Percentiles rank a stretch among this genome's conserved stretches.
Conservation (phyloP, 2,329 filamentous ascomycete species). For the Penicillium thymicola region DNA sequence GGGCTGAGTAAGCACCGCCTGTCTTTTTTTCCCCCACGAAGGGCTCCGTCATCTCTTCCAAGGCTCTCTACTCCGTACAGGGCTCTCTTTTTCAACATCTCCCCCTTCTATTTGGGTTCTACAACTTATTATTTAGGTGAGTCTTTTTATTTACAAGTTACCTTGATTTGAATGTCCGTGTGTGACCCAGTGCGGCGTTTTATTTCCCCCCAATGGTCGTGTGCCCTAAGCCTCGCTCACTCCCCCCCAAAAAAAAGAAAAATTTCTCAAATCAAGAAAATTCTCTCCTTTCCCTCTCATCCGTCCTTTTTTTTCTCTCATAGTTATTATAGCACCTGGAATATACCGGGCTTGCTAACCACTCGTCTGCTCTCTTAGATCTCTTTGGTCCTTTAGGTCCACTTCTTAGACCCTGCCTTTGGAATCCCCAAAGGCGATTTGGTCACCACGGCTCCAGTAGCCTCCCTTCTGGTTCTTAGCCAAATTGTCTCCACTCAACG, state of each 20-base stretch:
- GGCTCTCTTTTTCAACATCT: neutral
- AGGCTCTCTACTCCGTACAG: neutral
- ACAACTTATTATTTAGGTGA: constrained; percentile 8
- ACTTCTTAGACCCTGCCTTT: constrained; percentile 33
- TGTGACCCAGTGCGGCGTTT: constrained; percentile 14
- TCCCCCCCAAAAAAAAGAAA: neutral
- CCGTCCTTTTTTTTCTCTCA: neutral
- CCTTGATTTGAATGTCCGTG: neutral
- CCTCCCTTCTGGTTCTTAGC: constrained; percentile 30
- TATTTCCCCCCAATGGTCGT: constrained; percentile 12
- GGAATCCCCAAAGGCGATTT: constrained; percentile 39
- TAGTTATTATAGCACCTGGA: constrained; percentile 1
- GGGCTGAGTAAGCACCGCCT: neutral
- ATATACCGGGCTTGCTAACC: constrained; percentile 3
- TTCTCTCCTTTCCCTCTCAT: constrained; percentile 7
- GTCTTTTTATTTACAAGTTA: constrained; percentile 9
- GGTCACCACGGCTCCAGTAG: constrained; percentile 40
- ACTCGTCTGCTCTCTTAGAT: neutral
- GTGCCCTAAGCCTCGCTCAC: constrained; percentile 19
- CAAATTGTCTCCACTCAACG: constrained; percentile 46
- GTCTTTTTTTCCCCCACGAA: constrained; percentile 2
- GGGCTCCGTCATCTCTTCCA: neutral
- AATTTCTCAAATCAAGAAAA: constrained; percentile 19
- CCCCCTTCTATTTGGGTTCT: neutral
- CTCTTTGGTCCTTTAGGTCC: constrained; percentile 1